Evolutionary conservation across 1,284 basidiomycete genomes (phyloP), one percentile per base, ranked within the genome.

Genomic region (Lentinula novae-zelandiae): DNA sequence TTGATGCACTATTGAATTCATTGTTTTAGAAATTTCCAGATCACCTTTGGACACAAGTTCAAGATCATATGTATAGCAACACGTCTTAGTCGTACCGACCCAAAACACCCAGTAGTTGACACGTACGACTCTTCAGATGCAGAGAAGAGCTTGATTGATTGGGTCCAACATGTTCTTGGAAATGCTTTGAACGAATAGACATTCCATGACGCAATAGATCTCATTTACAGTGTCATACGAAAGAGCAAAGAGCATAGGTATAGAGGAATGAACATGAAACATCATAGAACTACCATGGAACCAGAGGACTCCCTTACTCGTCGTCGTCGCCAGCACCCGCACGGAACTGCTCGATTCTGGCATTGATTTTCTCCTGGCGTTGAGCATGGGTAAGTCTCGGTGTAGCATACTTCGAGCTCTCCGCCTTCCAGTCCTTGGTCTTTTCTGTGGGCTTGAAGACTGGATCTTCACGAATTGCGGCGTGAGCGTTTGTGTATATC

Each of bases 401-500:
- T 63, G 79, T 76, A 78, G 84, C 86, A 85, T 85, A 83, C 77
- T 96, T 95, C 73, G 84, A 76, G 63, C 81, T 81, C 78, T 98
- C 96, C 48, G 90, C 82, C 73, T 90, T 94, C 95, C 96, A 99
- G 82, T 98, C 90, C 73, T 85, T 87, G 62, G 87, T 77, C 84
- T 98, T 98, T 67, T 97, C 93, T 52, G 93, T 90, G 56, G 95
- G 89, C 76, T 91, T 89, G 87, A 96, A 96, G 15, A 78, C 74
- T 58, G 97, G 96, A 76, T 98, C 90, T 75, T 96, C 96, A 66
- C 97, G 93, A 78, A 99, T 99, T 65, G 94, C 92, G 58, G 90
- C 88, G 76, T 95, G 92, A 1, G 93, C 95, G 69, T 88, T 89
- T 60, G 85, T 85, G 82, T 92, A 98, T 68, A 99, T 90, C 75